Percentiles rank a stretch among this genome's conserved stretches.
These are phyloP conservation scores for Lachancea sp. DNA, from an alignment of 805 yeast genomes.

Conservation along the genomic window DNA sequence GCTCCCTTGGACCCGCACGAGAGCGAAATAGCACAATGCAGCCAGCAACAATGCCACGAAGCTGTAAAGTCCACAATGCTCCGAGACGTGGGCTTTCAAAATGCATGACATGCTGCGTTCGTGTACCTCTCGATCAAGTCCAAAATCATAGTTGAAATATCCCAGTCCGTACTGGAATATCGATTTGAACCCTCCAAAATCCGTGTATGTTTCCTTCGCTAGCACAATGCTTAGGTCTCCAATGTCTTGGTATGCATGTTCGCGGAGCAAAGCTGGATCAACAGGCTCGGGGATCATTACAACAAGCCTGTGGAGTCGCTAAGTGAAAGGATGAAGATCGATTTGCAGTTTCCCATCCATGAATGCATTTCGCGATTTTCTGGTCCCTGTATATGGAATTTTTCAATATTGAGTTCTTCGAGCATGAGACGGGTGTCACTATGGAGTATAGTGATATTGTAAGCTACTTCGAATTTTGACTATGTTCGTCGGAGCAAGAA, in stretches of 20 bases:
- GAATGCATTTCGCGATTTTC: no score
- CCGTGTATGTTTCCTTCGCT: constrained; percentile 23
- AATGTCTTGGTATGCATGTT: constrained; percentile 33
- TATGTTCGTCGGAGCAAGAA: no score
- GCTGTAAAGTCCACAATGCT: constrained; percentile 20
- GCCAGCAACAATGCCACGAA: constrained; percentile 13
- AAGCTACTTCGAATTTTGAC: no score
- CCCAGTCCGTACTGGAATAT: constrained; percentile 30
- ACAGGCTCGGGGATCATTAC: constrained; percentile 32
- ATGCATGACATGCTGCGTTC: constrained; percentile 14
- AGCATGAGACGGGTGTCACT: background rate
- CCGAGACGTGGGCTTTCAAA: constrained; percentile 22
- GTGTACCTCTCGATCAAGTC: constrained; percentile 20
- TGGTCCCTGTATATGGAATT: no score
- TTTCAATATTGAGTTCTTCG: no score
- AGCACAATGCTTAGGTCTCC: constrained; percentile 26
- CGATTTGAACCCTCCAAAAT: constrained; percentile 30
- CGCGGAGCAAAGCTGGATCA: constrained; percentile 34
- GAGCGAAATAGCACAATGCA: constrained; percentile 14
- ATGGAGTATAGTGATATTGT: no score
- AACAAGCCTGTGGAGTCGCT: background rate
- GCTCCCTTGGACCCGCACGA: constrained; percentile 5
- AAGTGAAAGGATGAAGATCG: background rate
- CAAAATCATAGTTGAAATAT: constrained; percentile 28
- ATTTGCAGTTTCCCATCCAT: no score